Conservation (phyloP, 176 grass and related monocot species). For the Zea mays region DNA sequence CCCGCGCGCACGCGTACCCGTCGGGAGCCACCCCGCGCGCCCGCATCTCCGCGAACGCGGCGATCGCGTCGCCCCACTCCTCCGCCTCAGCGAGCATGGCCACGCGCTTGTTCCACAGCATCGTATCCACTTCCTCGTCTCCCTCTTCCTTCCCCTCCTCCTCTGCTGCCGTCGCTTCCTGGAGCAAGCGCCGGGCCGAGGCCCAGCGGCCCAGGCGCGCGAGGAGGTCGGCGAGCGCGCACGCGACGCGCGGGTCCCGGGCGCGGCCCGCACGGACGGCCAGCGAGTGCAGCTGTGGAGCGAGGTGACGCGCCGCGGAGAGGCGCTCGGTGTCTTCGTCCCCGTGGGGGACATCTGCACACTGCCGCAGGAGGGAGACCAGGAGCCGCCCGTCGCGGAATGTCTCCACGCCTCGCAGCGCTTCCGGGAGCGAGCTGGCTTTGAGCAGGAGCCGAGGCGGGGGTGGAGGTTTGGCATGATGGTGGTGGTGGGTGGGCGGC, state of each 20-base stretch:
- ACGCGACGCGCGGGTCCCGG: constrained; percentile 55
- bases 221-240: constrained; percentile 70
- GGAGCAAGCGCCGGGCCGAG: constrained; percentile 47
- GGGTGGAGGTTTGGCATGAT: constrained; percentile 9
- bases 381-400: constrained; percentile 50
- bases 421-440: constrained; percentile 19
- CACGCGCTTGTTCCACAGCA: constrained; percentile 84
- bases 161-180: constrained; percentile 27
- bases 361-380: constrained; percentile 50
- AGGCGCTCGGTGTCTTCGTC: background rate
- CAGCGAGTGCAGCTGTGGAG: constrained; percentile 62
- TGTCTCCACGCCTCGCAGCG: constrained; percentile 39
- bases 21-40: constrained; percentile 52
- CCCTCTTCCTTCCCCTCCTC: background rate
- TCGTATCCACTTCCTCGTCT: constrained; percentile 23
- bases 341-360: constrained; percentile 34
- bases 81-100: constrained; percentile 57
- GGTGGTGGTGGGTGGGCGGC: constrained; percentile 32
- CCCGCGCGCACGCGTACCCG: constrained; percentile 64
- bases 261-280: constrained; percentile 47
- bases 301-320: constrained; percentile 15
- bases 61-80: constrained; percentile 47
- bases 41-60: constrained; percentile 64
- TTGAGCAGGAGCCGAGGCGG: constrained; percentile 30
- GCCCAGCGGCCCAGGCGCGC: constrained; percentile 41